A percentile compares a stretch with the other conserved stretches of the same genome.
phyloP scores from a whole-genome alignment of 108 stramenopile genomes.

The Cyclostephanos tholiformis region DNA sequence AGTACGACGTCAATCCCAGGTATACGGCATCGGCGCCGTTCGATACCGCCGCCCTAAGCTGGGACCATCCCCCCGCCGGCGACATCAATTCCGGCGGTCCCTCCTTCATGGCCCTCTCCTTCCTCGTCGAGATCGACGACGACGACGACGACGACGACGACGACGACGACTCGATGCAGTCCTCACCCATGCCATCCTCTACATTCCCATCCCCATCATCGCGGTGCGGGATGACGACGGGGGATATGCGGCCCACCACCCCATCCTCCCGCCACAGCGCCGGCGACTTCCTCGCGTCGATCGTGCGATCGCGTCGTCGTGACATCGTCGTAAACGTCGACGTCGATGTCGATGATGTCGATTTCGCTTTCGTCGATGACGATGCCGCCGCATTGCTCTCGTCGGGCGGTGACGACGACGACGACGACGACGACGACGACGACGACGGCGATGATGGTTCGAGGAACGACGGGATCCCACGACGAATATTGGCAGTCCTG shows the following conservation, averaged over 20 bases:
- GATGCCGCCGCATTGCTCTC: too few relatives aligned
- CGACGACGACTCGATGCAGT: background rate
- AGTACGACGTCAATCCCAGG: constrained; percentile 67
- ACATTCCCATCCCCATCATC: background rate
- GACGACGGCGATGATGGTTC: too few relatives aligned
- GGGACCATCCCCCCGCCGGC: constrained; percentile 76
- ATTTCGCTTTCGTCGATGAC: background rate
- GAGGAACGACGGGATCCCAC: too few relatives aligned
- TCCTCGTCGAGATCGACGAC: background rate
- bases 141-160: constrained; percentile 1
- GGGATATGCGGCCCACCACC: constrained; percentile 13
- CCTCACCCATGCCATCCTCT: too few relatives aligned
- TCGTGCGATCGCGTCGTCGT: constrained; percentile 29
- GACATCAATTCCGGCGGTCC: constrained; percentile 75
- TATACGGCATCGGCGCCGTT: constrained; percentile 84
- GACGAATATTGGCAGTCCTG: too few relatives aligned
- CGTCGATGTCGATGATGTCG: too few relatives aligned
- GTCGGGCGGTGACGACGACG: too few relatives aligned
- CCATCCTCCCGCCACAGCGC: constrained; percentile 73
- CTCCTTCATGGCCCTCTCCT: too few relatives aligned
- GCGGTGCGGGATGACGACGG: background rate
- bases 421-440: too few relatives aligned
- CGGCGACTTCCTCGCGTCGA: constrained; percentile 69
- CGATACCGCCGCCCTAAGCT: constrained; percentile 69
- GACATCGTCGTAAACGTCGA: too few relatives aligned